phyloP scores from a whole-genome alignment of 2,329 filamentous ascomycete species.

The Diaporthe velutina region DNA sequence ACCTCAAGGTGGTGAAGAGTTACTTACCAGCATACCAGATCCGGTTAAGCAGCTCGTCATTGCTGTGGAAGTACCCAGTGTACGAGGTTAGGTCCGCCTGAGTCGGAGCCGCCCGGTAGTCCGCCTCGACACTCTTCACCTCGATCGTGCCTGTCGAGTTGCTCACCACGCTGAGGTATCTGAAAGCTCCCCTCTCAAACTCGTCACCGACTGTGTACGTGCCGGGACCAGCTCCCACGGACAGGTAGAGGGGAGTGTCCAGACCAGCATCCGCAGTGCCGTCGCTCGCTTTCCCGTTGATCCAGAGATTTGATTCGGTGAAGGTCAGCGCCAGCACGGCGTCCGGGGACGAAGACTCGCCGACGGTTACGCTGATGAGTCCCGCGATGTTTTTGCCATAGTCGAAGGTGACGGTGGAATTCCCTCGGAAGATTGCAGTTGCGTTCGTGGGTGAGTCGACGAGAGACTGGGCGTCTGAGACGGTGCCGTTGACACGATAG shows the following conservation, averaged over 20 bases:
- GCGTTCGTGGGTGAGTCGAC: slow-evolving; percentile 40
- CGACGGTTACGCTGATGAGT: slow-evolving; percentile 51
- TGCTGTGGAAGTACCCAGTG: slow-evolving; percentile 65
- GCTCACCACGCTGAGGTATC: slow-evolving; percentile 52
- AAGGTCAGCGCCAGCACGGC: slow-evolving; percentile 54
- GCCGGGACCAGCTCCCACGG: slow-evolving; percentile 34
- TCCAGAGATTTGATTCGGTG: slow-evolving; percentile 58
- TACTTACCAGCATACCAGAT: slow-evolving; percentile 69
- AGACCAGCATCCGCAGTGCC: slow-evolving; percentile 43
- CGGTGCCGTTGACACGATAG: slow-evolving; percentile 40
- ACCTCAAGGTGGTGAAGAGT: slow-evolving; percentile 49
- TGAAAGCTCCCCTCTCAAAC: slow-evolving; percentile 54
- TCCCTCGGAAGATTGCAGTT: slow-evolving; percentile 16
- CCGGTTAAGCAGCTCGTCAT: slow-evolving; percentile 62
- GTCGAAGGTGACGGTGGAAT: slow-evolving; percentile 53
- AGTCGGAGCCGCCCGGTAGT: slow-evolving; percentile 55
- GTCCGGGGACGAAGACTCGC: slow-evolving; percentile 41
- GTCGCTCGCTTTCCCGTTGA: slow-evolving; percentile 59
- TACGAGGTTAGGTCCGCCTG: slow-evolving; percentile 61
- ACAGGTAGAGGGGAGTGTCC: slow-evolving; percentile 34
- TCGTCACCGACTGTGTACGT: slow-evolving; percentile 46
- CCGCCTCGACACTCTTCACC: slow-evolving; percentile 52
- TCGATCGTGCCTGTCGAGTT: slow-evolving; percentile 46
- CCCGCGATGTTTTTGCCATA: slow-evolving; percentile 55
- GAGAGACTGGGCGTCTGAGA: slow-evolving; percentile 39